Evolutionary conservation across 2,329 filamentous ascomycete species (phyloP), one percentile per base, ranked within the genome.

Genomic region (Trichoderma sp.): DNA sequence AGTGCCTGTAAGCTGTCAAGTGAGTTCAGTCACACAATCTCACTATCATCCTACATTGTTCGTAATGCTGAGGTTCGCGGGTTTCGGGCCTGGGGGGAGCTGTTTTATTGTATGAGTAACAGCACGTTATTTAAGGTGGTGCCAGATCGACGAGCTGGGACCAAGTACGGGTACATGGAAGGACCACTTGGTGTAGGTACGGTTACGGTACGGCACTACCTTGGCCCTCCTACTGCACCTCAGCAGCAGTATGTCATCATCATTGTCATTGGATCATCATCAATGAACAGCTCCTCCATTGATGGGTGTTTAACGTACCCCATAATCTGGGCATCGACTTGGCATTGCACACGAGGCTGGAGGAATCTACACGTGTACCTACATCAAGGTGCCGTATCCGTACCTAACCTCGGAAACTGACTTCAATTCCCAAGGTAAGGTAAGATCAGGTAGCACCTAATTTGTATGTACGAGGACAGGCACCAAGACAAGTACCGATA

Each of bases 71-170:
- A 45, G 41, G 41, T 8, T 41, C 35, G 35, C 41, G 41, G 41
- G 18, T n/a, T 45, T 45, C 41, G 41, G 41, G 3, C 16, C 41
- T 45, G 35, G 45, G 45, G 45, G 45, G 8, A 53, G 9, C 45
- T 53, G n/a, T 21, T 53, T 53, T 21, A 21, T 45, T 45, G 41
- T 45, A 45, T 4, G 38, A 41, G 41, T 45, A 45, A 4, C 41
- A 8, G n/a, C 45, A 56, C n/a, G 21, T 24, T 56, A 53, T 33
- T 53, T 56, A 56, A 31, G 65, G 45, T 50, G 65, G 65, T 56
- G 65, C 65, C 18, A 56, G 65, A 68, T 68, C 41, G 65, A 68
- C 65, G 65, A 33, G 65, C 41, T 68, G 65, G 45, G 45, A n/a
- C 45, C 41, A 53, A 33, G 41, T 68, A 68, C n/a, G 45, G 31